Percentiles rank a stretch among this genome's conserved stretches.
Evolutionary conservation across 2,329 filamentous ascomycete species (phyloP).

Genomic region (Gyromitra esculenta): DNA sequence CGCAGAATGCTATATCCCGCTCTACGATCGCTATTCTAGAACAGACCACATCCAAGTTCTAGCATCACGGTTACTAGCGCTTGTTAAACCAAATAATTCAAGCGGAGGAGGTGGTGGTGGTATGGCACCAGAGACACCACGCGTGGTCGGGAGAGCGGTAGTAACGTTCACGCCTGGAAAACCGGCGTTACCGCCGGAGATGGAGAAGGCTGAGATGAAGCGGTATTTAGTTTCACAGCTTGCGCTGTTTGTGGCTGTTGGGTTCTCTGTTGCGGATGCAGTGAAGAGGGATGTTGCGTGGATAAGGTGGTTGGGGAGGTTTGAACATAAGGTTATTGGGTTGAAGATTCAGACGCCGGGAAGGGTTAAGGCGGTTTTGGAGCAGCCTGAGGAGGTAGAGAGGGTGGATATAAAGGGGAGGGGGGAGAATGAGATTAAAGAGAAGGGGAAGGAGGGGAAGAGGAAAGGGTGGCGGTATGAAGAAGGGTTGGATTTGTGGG

Average conservation of each 20-base stretch:
- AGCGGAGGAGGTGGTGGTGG: too few relatives aligned
- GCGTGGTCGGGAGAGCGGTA: slow-evolving; percentile 6
- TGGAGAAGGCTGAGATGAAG: slow-evolving; percentile 30
- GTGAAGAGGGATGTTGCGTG: slow-evolving; percentile 43
- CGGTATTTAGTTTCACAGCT: slow-evolving; percentile 50
- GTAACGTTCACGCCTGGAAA: slow-evolving; percentile 51
- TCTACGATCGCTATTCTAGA: slow-evolving; percentile 11
- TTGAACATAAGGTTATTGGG: slow-evolving; percentile 50
- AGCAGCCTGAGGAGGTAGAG: not conserved
- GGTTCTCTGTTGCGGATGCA: slow-evolving; percentile 33
- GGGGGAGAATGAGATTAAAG: not conserved
- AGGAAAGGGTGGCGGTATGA: slow-evolving; percentile 54
- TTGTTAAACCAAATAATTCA: not conserved
- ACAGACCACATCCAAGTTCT: slow-evolving; percentile 41
- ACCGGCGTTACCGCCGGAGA: slow-evolving; percentile 20
- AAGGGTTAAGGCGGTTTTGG: slow-evolving; percentile 11
- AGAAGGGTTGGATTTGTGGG: slow-evolving; percentile 53
- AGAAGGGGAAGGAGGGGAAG: not conserved
- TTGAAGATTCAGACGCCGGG: slow-evolving; percentile 52
- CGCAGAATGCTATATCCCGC: slow-evolving; percentile 43
- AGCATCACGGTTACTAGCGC: slow-evolving; percentile 28
- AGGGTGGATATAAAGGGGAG: too few relatives aligned
- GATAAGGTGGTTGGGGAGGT: slow-evolving; percentile 44
- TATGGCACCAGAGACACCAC: slow-evolving; percentile 28
- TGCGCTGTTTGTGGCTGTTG: slow-evolving; percentile 47